Base-by-base conservation (phyloP, 2,329 filamentous ascomycete genomes). In the Talaromyces sp. region DNA sequence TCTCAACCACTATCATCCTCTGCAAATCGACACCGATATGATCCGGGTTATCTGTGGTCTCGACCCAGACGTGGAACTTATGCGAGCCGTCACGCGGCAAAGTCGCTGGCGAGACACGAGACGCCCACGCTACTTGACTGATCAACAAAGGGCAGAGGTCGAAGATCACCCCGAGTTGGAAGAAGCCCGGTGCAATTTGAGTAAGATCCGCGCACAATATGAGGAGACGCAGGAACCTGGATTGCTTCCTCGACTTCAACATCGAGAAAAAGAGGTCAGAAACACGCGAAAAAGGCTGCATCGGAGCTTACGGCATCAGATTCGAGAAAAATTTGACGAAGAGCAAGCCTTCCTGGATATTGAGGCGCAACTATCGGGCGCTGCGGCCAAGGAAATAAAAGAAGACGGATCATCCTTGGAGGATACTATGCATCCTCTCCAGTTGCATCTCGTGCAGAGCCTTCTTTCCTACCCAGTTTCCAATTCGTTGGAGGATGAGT, bases 271-370 rank as follows among this genome's bases (percentile, higher is more conserved):
- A 42, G 48, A 61, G 37, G 29, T 62, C 32, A 57, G 30, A 44
- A 62, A 64, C 40, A 62, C 52, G 14, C 42, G 46, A 44, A 45
- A 52, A 54, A 36, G 49, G 30, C 40, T 62, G 37, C 19, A 49
- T 2, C 39, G 51, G 44, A 52, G 32, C 42, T 52, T 63, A 14
- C 24, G 49, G 29, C 19, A 60, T 24, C 17, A 54, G 20, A 33
- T 60, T n/a, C 30, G 40, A 52, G 51, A 58, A 54, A 50, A 61
- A 3, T 64, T 63, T 59, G 51, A 64, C 52, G 29, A 59, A 50
- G 50, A 60, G 40, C 49, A 64, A 55, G 55, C 42, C 30, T 57
- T 59, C 49, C 32, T 60, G 22, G 54, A 62, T 32, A 63, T 63
- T 30, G 46, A 65, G 47, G 49, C 42, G 19, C 41, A 63, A 51